phyloP scores from a whole-genome alignment of 1,139 yeast species.

The Geotrichum reessii region DNA sequence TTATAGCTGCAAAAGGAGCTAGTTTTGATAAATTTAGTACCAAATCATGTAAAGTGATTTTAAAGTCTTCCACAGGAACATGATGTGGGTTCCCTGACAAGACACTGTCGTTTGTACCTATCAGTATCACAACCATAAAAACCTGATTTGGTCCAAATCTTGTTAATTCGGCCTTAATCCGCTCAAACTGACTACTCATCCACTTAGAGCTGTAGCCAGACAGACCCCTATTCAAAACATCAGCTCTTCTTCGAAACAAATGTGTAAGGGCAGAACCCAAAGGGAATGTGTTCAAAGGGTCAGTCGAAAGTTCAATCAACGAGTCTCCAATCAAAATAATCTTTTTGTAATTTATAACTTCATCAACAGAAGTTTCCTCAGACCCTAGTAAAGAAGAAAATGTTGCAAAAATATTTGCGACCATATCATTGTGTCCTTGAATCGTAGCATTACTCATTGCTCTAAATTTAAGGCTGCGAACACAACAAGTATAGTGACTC shows the following conservation, averaged over 20 bases:
- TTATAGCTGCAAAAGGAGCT: conserved; percentile 8
- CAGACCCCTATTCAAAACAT: conserved; percentile 17
- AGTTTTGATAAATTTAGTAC: background rate
- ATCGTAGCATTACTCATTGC: background rate
- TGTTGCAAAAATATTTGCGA: background rate
- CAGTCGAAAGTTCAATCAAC: conserved; percentile 18
- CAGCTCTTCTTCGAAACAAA: conserved; percentile 17
- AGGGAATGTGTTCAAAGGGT: conserved; percentile 15
- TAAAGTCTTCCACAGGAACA: conserved; percentile 15
- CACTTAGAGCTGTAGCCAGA: conserved; percentile 19
- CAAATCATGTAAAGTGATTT: conserved; percentile 4
- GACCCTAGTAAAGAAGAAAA: conserved; percentile 1
- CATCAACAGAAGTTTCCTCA: background rate
- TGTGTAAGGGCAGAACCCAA: conserved; percentile 16
- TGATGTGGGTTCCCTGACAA: conserved; percentile 23
- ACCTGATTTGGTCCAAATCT: conserved; percentile 3
- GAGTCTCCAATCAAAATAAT: conserved; percentile 20
- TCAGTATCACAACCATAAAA: conserved; percentile 14
- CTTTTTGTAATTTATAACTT: conserved; percentile 6
- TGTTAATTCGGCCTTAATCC: conserved; percentile 8
- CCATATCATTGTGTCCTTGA: conserved; percentile 1
- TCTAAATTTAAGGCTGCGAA: background rate
- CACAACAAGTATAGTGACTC: background rate
- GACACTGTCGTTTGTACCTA: conserved; percentile 22
- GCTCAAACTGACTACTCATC: conserved; percentile 15